Conservation (phyloP, 2,329 filamentous ascomycete species). For the Bipolaris cookei region DNA sequence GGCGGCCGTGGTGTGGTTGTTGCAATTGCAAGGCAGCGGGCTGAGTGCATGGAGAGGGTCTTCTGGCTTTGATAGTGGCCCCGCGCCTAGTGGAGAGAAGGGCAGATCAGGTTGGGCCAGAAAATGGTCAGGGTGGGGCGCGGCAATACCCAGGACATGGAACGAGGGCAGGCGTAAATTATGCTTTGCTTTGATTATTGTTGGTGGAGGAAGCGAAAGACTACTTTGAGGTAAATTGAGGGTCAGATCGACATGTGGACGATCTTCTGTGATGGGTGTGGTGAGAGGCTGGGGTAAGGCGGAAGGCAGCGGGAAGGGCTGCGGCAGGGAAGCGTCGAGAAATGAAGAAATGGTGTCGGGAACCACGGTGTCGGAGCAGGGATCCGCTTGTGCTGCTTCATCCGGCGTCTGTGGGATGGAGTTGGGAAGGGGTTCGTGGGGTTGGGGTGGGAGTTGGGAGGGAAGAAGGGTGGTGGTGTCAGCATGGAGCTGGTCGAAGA, state of each 20-base stretch:
- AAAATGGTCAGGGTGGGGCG: slow-evolving; percentile 54
- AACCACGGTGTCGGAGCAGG: slow-evolving; percentile 21
- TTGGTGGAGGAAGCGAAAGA: slow-evolving; percentile 41
- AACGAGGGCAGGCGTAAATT: slow-evolving; percentile 61
- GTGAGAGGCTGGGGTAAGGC: slow-evolving; percentile 27
- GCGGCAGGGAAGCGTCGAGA: slow-evolving; percentile 38
- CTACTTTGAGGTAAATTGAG: slow-evolving; percentile 36
- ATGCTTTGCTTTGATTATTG: slow-evolving; percentile 41
- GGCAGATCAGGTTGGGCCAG: slow-evolving; percentile 31
- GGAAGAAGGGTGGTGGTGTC: slow-evolving; percentile 17
- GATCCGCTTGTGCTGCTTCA: slow-evolving; percentile 20
- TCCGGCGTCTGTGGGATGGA: slow-evolving; percentile 34
- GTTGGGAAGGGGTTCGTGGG: slow-evolving; percentile 3
- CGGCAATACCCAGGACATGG: slow-evolving; percentile 58
- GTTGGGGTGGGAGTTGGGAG: background rate
- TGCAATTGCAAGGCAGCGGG: slow-evolving; percentile 33
- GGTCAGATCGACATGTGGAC: slow-evolving; percentile 34
- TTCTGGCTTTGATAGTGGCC: slow-evolving; percentile 49
- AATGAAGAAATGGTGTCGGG: slow-evolving; percentile 28
- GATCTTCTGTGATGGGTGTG: slow-evolving; percentile 36
- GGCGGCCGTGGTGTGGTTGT: slow-evolving; percentile 23
- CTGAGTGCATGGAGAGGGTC: slow-evolving; percentile 51
- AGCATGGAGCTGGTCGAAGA: slow-evolving; percentile 20
- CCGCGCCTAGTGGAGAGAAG: slow-evolving; percentile 45
- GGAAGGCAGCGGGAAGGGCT: slow-evolving; percentile 40